These are phyloP conservation scores for Hymenoscyphus infarciens DNA, from an alignment of 2,329 filamentous ascomycete species.

Conservation along the genomic window DNA sequence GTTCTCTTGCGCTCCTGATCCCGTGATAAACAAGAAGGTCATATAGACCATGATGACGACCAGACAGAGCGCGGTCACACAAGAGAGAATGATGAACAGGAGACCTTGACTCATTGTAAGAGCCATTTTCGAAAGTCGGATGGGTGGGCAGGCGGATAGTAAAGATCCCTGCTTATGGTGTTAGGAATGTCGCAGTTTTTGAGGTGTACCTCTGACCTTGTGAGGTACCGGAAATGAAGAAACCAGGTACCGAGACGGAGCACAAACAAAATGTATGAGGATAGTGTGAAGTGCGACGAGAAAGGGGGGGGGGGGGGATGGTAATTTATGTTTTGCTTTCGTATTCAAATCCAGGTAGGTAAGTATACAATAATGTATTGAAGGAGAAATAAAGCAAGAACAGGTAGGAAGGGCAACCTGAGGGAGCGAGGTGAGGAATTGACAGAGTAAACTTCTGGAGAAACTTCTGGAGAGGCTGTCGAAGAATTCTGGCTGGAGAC, in stretches of 20 bases:
- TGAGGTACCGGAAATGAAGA: neutral
- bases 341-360: neutral
- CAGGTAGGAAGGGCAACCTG: too few species aligned
- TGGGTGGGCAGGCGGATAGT: neutral
- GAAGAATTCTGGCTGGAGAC: neutral
- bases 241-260: neutral
- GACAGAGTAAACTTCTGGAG: too few species aligned
- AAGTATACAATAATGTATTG: neutral
- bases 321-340: neutral
- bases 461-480: too few species aligned
- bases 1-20: conserved; percentile 4
- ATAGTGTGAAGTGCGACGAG: neutral
- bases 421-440: too few species aligned
- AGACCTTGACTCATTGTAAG: conserved; percentile 19
- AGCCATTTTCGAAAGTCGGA: conserved; percentile 14
- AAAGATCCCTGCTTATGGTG: neutral
- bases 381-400: too few species aligned
- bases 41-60: conserved; percentile 21
- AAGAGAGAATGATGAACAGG: conserved; percentile 22
- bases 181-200: neutral
- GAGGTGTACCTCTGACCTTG: neutral
- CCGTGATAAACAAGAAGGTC: conserved; percentile 14
- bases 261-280: neutral
- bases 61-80: conserved; percentile 16
- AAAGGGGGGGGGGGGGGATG: neutral